Base-by-base conservation (phyloP, 2,329 filamentous ascomycete genomes). In the Aspergillus brasiliensis region DNA sequence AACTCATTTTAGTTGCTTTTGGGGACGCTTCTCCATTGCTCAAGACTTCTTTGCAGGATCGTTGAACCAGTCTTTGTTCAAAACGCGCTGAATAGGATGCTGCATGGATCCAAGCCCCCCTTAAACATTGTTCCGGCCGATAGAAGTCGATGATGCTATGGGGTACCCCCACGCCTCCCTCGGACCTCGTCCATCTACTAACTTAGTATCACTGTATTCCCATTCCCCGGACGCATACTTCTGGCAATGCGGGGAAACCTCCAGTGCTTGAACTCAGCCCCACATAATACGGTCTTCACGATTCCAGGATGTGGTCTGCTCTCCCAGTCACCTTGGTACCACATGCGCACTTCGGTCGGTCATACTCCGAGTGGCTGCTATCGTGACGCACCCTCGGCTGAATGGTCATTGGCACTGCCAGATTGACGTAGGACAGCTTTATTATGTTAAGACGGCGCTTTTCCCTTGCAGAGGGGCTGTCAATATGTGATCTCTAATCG, bases 341-440 rank as follows among this genome's bases (percentile, higher is more conserved):
- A 62, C 64, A 59, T 60, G 37, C 49, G 61, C 58, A 47, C 31
- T 51, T 47, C 58, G 47, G 42, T 73, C 71, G 71, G 71, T 52
- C 56, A 44, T 69, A 55, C 67, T 71, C 71, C 71, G 71, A 73
- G 58, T 59, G 51, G 44, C 23, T 47, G 42, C 42, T 17, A 60
- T 52, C 17, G 46, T 64, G 15, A 42, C 58, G 40, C 56, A 55
- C 56, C 54, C 51, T 58, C 54, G 42, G 53, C 40, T 56, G 51
- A 48, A 59, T 49, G 56, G 48, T 56, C n/a, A 25, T 60, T 21
- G 27, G 28, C 23, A 28, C 17, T 4, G 23, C 46, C 46, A n/a
- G 46, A 7, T 49, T 28, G 25, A 49, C 23, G 46, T 49, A 28
- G n/a, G 46, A 44, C 38, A 17, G 23, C 25, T 21, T 46, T 54